Evolutionary conservation across 768 basidiomycete genomes (phyloP).

Genomic region (Podaxis mareebaensis): DNA sequence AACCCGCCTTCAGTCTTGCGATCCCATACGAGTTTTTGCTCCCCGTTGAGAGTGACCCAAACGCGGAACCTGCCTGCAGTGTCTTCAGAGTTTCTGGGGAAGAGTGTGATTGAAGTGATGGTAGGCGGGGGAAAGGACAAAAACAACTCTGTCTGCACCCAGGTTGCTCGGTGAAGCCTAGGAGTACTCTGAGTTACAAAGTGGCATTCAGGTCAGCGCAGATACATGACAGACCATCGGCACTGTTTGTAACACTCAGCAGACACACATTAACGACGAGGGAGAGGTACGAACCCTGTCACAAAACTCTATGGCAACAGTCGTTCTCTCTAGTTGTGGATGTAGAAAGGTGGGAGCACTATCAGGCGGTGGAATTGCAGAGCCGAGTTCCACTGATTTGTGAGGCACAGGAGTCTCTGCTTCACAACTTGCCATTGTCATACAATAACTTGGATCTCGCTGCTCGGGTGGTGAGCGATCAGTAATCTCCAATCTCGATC

Average conservation of each 20-base stretch:
- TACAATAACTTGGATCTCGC: not conserved
- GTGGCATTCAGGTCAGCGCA: not conserved
- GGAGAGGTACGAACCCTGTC: constrained; percentile 64
- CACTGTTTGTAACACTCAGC: constrained; percentile 47
- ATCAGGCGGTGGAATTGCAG: not conserved
- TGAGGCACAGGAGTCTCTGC: constrained; percentile 1
- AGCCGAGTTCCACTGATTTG: not conserved
- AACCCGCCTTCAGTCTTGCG: constrained; percentile 90
- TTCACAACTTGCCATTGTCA: constrained; percentile 12
- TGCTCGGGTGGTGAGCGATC: not conserved
- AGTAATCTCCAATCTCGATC: constrained; percentile 17
- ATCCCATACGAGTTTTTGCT: constrained; percentile 72
- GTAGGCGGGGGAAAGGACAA: constrained; percentile 86
- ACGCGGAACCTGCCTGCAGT: constrained; percentile 90
- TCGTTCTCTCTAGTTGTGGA: constrained; percentile 46
- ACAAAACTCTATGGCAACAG: constrained; percentile 89
- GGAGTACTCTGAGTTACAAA: not conserved
- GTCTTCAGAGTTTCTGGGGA: constrained; percentile 78
- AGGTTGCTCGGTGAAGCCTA: constrained; percentile 91
- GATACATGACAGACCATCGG: constrained; percentile 60
- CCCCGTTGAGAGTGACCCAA: constrained; percentile 60
- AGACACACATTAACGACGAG: not conserved
- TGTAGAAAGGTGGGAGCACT: constrained; percentile 50
- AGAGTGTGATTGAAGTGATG: constrained; percentile 64
- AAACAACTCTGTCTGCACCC: constrained; percentile 92